Conservation (phyloP, 2,329 filamentous ascomycete species). For the Xenoacremonium recifei region DNA sequence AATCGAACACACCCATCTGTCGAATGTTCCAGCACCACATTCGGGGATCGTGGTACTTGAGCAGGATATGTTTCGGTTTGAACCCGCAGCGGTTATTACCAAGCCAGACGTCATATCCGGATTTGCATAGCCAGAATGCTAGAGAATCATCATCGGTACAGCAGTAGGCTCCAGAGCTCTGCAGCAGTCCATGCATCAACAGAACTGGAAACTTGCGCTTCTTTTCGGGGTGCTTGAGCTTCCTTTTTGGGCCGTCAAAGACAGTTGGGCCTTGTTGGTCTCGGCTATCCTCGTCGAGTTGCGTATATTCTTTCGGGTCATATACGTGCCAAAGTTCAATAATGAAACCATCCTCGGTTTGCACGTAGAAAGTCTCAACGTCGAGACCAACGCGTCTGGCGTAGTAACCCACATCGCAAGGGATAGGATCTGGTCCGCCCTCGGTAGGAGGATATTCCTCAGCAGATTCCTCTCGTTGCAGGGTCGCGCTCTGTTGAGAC, state of each 20-base stretch:
- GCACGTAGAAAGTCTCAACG: slow-evolving; percentile 76
- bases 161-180: slow-evolving; percentile 86
- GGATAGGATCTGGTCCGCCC: slow-evolving; percentile 74
- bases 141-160: slow-evolving; percentile 86
- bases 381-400: slow-evolving; percentile 85
- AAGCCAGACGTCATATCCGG: slow-evolving; percentile 92
- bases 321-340: slow-evolving; percentile 88
- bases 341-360: slow-evolving; percentile 92
- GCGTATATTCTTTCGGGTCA: slow-evolving; percentile 71
- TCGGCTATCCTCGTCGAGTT: slow-evolving; percentile 47
- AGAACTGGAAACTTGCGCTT: slow-evolving; percentile 75
- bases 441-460: slow-evolving; percentile 72
- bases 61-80: slow-evolving; percentile 68
- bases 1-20: slow-evolving; percentile 88
- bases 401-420: slow-evolving; percentile 82
- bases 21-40: slow-evolving; percentile 98
- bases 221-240: slow-evolving; percentile 34
- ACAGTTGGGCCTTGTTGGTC: slow-evolving; percentile 57
- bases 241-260: slow-evolving; percentile 48
- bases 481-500: slow-evolving; percentile 33
- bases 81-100: slow-evolving; percentile 93
- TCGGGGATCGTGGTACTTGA: slow-evolving; percentile 73
- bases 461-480: slow-evolving; percentile 42
- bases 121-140: slow-evolving; percentile 89
- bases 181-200: slow-evolving; percentile 83